Conservation (phyloP, 2,329 filamentous ascomycete genomes). For the Xylariomycetidae sp. region DNA sequence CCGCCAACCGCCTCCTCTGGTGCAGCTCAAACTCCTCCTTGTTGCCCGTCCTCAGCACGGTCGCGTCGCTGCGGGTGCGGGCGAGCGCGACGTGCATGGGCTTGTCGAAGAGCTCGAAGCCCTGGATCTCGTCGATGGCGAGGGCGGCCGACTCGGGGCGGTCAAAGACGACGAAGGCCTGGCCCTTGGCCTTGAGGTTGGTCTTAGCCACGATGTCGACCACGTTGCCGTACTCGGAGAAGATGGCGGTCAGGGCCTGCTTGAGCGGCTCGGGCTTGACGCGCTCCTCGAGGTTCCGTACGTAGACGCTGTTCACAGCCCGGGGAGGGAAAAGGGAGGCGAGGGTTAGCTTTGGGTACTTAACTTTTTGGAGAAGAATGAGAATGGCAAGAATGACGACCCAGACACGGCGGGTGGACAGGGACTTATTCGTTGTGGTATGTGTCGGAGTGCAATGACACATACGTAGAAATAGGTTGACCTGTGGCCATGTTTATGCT, state of each 20-base stretch:
- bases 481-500: slow-evolving; percentile 31
- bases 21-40: slow-evolving; percentile 82
- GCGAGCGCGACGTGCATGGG: slow-evolving; percentile 82
- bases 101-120: slow-evolving; percentile 90
- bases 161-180: slow-evolving; percentile 93
- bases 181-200: slow-evolving; percentile 87
- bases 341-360: too few relatives aligned
- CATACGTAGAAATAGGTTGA: slow-evolving; percentile 60
- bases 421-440: too few relatives aligned
- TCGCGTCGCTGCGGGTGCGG: slow-evolving; percentile 80
- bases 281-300: slow-evolving; percentile 86
- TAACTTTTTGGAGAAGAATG: too few relatives aligned
- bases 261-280: slow-evolving; percentile 77
- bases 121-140: slow-evolving; percentile 85
- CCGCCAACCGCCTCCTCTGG: slow-evolving; percentile 76
- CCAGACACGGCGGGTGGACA: too few relatives aligned
- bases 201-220: slow-evolving; percentile 84
- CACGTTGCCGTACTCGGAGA: slow-evolving; percentile 82
- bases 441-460: slow-evolving; percentile 71
- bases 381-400: too few relatives aligned
- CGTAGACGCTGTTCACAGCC: slow-evolving; percentile 54
- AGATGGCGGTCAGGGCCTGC: slow-evolving; percentile 69
- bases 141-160: slow-evolving; percentile 69
- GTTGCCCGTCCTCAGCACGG: slow-evolving; percentile 67
- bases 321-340: too few relatives aligned